Percentiles rank a stretch among this genome's conserved stretches.
These are phyloP conservation scores for Serendipita indica DNA, from an alignment of 768 basidiomycete species.

Conservation along the genomic window DNA sequence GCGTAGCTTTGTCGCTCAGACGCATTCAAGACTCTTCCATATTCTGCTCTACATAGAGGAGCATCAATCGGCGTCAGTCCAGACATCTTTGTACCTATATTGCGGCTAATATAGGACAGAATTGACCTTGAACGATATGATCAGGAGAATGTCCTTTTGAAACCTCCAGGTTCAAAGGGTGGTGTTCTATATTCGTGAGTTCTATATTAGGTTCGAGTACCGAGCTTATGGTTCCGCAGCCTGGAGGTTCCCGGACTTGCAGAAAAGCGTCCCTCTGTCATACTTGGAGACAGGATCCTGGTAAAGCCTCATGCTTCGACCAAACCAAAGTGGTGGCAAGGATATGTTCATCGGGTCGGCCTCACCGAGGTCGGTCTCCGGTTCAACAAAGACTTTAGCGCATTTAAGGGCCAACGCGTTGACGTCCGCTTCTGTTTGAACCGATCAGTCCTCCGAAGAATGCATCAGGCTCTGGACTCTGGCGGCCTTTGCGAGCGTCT, in stretches of 20 bases:
- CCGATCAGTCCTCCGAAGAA: conserved; percentile 38
- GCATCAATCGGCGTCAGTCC: conserved; percentile 30
- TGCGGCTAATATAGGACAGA: conserved; percentile 9
- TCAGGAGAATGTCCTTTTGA: conserved; percentile 14
- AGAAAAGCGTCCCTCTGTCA: conserved; percentile 42
- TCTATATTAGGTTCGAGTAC: no score
- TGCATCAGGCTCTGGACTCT: conserved; percentile 42
- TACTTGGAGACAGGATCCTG: conserved; percentile 31
- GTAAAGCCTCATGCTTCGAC: conserved; percentile 30
- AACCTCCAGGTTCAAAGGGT: conserved; percentile 3
- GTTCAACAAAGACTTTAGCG: conserved; percentile 31
- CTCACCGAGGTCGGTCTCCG: conserved; percentile 36
- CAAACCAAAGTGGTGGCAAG: conserved; percentile 39
- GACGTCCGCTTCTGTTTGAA: conserved; percentile 41
- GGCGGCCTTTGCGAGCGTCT: conserved; percentile 32
- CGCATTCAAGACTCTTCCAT: conserved; percentile 36
- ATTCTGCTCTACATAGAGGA: conserved; percentile 43
- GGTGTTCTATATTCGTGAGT: conserved; percentile 16
- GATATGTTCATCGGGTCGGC: conserved; percentile 39
- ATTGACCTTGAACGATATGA: conserved; percentile 24
- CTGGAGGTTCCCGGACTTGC: conserved; percentile 37
- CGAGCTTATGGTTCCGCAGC: conserved; percentile 18
- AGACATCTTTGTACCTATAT: no score
- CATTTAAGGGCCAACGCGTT: conserved; percentile 27
- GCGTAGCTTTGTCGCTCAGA: conserved; percentile 22